Conservation (phyloP, 2,329 filamentous ascomycete genomes). For the Ceratocystis cubensis region DNA sequence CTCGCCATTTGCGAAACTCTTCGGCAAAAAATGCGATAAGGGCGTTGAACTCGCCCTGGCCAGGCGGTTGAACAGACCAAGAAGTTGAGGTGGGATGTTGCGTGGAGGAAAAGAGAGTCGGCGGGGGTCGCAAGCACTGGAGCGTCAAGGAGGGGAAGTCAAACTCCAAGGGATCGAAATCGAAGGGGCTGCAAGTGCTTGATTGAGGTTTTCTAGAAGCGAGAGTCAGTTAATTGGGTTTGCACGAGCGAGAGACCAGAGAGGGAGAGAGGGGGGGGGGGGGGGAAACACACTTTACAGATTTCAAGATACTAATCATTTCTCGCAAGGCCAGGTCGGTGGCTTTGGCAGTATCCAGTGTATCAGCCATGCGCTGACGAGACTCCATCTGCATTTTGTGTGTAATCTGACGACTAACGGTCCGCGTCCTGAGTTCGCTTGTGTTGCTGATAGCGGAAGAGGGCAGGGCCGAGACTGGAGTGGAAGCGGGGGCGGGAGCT, state of each 20-base stretch:
- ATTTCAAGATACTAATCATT: conserved; percentile 65
- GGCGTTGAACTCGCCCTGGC: conserved; percentile 59
- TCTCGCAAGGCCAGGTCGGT: conserved; percentile 77
- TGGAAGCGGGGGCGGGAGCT: conserved; percentile 31
- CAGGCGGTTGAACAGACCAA: conserved; percentile 69
- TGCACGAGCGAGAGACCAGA: not conserved
- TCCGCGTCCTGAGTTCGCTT: conserved; percentile 28
- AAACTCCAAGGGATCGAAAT: conserved; percentile 74
- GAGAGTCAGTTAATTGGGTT: not conserved
- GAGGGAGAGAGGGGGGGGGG: not conserved
- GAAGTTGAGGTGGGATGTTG: conserved; percentile 66
- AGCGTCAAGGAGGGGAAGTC: conserved; percentile 78
- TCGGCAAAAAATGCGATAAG: conserved; percentile 54
- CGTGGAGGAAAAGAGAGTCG: conserved; percentile 68
- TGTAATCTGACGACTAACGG: conserved; percentile 38
- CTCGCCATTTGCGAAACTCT: conserved; percentile 53
- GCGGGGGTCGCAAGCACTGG: conserved; percentile 65
- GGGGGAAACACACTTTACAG: conserved; percentile 54
- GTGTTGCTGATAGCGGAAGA: conserved; percentile 13
- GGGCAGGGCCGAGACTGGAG: conserved; percentile 21
- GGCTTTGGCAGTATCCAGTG: conserved; percentile 66
- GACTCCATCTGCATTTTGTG: conserved; percentile 52
- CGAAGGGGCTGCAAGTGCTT: conserved; percentile 40
- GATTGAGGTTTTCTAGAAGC: conserved; percentile 15
- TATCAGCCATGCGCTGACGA: conserved; percentile 52